These are phyloP conservation scores for Acer saccharum DNA, from an alignment of 345 rosid species.

Conservation along the genomic window DNA sequence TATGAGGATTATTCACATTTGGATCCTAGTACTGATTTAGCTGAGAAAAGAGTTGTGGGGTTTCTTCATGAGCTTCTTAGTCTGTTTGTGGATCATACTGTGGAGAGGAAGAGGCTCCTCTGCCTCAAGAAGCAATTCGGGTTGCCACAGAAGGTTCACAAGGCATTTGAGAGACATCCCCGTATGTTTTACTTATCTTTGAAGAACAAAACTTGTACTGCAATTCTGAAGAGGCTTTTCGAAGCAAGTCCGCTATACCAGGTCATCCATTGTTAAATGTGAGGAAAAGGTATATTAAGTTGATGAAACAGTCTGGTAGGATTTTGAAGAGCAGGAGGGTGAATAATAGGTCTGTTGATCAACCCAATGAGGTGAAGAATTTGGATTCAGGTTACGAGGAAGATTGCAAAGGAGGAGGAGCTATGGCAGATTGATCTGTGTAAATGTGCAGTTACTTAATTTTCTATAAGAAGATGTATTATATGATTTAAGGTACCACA, in stretches of 20 bases:
- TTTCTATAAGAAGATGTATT: too few relatives aligned
- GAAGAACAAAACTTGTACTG: slow-evolving; percentile 72
- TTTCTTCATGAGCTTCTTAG: slow-evolving; percentile 82
- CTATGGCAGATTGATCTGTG: slow-evolving; percentile 6
- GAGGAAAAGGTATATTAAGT: slow-evolving; percentile 62
- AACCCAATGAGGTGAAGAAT: slow-evolving; percentile 36
- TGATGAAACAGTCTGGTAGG: slow-evolving; percentile 58
- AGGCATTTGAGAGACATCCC: slow-evolving; percentile 90
- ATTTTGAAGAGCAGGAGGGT: slow-evolving; percentile 52
- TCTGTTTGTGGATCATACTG: slow-evolving; percentile 85
- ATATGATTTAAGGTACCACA: too few relatives aligned
- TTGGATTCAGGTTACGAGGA: slow-evolving; percentile 45
- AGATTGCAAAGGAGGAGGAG: slow-evolving; percentile 20
- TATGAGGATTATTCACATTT: slow-evolving; percentile 69
- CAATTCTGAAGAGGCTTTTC: slow-evolving; percentile 77
- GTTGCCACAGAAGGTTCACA: slow-evolving; percentile 76
- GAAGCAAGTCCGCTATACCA: slow-evolving; percentile 43
- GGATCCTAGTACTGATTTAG: slow-evolving; percentile 64
- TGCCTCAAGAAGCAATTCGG: slow-evolving; percentile 57
- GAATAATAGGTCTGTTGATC: slow-evolving; percentile 16
- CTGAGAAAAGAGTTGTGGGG: slow-evolving; percentile 88
- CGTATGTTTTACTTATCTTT: slow-evolving; percentile 74
- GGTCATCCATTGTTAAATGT: slow-evolving; percentile 64
- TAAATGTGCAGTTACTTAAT: neutral
- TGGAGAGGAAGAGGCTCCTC: slow-evolving; percentile 52